These are phyloP conservation scores for Codiaeum variegatum DNA, from an alignment of 441 rosid species.

Conservation along the genomic window DNA sequence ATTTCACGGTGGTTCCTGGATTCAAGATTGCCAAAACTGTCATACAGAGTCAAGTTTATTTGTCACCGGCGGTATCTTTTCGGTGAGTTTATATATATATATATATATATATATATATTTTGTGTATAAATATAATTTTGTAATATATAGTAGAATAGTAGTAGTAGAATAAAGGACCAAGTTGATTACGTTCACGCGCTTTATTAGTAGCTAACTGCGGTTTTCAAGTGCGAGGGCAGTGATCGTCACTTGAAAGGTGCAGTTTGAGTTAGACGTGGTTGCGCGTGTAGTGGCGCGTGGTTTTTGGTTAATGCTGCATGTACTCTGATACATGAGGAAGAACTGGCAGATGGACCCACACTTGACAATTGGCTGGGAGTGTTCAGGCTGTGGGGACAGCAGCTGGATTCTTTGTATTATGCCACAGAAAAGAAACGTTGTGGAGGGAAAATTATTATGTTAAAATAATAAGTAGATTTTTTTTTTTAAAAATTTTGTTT, in stretches of 20 bases:
- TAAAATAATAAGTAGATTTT: too few species aligned
- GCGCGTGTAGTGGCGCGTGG: too few species aligned
- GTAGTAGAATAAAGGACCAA: neutral
- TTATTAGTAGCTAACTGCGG: constrained; percentile 1
- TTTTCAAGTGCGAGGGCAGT: constrained; percentile 4
- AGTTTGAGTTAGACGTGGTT: neutral
- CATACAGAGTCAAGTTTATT: constrained; percentile 76
- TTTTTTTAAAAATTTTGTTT: too few species aligned
- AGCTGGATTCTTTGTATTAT: constrained; percentile 11
- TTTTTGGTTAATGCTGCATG: neutral
- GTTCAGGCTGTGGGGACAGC: constrained; percentile 15
- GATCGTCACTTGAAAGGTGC: constrained; percentile 14
- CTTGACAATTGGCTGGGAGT: constrained; percentile 3
- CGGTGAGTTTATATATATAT: constrained; percentile 35
- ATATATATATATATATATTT: neutral
- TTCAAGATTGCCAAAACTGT: constrained; percentile 66
- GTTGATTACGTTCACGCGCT: neutral
- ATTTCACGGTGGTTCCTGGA: constrained; percentile 80
- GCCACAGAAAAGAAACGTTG: neutral
- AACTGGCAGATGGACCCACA: constrained; percentile 19
- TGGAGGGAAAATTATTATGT: neutral
- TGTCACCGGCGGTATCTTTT: constrained; percentile 43
- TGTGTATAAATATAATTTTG: constrained; percentile 10
- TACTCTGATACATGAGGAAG: neutral
- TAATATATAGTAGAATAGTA: constrained; percentile 14